A percentile compares a stretch with the other conserved stretches of the same genome.
Evolutionary conservation across 148 eudicot species (phyloP).

Genomic region (Amaranthus palmeri): DNA sequence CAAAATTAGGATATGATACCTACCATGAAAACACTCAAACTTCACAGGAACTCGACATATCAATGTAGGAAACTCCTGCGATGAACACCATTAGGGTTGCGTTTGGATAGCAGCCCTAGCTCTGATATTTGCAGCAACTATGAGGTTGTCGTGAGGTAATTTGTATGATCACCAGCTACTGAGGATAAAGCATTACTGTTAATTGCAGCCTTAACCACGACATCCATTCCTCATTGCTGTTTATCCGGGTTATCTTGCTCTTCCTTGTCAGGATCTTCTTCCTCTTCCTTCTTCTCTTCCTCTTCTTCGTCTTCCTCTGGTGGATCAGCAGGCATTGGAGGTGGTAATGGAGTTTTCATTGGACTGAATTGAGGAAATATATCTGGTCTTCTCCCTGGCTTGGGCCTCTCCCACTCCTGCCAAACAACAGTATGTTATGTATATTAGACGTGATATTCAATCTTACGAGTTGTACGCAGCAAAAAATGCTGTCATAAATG

Average conservation of each 20-base stretch:
- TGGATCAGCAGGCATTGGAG: conserved; percentile 87
- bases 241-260: conserved; percentile 42
- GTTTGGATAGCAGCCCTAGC: not conserved
- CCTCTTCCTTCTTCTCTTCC: conserved; percentile 52
- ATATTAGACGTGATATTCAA: too few species aligned
- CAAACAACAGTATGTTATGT: conserved; percentile 7
- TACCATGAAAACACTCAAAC: not conserved
- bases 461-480: too few species aligned
- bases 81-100: not conserved
- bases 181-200: not conserved
- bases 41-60: not conserved
- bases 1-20: conserved; percentile 16
- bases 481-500: not conserved
- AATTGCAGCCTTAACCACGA: not conserved
- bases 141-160: not conserved
- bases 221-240: not conserved
- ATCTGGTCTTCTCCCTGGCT: conserved; percentile 78
- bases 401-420: conserved; percentile 89
- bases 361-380: conserved; percentile 90
- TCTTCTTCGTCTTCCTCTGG: conserved; percentile 80
- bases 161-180: conserved; percentile 1
- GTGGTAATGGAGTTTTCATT: conserved; percentile 94
- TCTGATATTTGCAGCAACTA: not conserved
- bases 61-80: not conserved
- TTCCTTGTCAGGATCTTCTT: conserved; percentile 51